A percentile compares a stretch with the other conserved stretches of the same genome.
Conservation (phyloP, 768 basidiomycete genomes). For the Kwoniella heveanensis region DNA sequence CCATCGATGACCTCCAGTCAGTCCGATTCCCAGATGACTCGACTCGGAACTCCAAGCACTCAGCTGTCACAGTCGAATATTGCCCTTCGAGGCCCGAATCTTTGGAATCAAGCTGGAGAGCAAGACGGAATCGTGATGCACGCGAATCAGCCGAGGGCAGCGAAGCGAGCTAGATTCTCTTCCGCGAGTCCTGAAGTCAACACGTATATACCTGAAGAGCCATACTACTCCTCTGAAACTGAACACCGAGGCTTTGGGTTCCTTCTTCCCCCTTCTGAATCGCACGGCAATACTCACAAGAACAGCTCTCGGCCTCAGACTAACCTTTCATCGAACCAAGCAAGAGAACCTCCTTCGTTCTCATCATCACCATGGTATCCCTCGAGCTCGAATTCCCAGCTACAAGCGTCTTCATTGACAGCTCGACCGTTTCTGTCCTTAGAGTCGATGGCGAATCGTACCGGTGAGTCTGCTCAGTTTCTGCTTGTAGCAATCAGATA, state of each 20-base stretch:
- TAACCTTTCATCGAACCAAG: no score
- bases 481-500: no score
- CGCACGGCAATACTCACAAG: background rate
- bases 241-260: background rate
- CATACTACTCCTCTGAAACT: background rate
- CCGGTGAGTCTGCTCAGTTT: background rate
- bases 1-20: background rate
- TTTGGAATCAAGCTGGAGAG: background rate
- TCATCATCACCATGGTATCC: no score
- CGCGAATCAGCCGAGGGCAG: background rate
- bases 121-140: no score
- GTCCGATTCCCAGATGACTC: background rate
- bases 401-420: background rate
- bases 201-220: background rate
- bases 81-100: background rate
- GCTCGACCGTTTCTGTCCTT: background rate
- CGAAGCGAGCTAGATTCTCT: background rate
- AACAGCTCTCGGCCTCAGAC: background rate
- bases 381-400: background rate
- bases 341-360: no score
- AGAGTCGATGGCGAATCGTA: background rate
- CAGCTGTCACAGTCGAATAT: background rate
- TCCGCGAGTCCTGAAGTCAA: conserved; percentile 3
- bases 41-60: background rate
- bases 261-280: background rate